A percentile compares a stretch with the other conserved stretches of the same genome.
phyloP scores from a whole-genome alignment of 495 filamentous ascomycete species.

The Corynascus novoguineensis region DNA sequence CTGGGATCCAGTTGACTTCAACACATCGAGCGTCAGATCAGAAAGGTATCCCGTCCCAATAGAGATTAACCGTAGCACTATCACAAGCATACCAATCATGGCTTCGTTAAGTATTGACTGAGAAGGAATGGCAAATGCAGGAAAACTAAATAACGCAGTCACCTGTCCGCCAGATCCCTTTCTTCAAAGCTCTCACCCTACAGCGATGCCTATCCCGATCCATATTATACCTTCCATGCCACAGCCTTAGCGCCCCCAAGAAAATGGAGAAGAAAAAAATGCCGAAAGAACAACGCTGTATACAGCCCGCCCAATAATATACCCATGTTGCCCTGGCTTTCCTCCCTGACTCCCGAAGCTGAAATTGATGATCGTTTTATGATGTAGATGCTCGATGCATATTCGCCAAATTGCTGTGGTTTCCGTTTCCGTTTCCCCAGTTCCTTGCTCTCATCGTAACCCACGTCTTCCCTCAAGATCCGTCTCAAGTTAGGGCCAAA shows the following conservation, averaged over 20 bases:
- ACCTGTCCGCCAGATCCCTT: not conserved
- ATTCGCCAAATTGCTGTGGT: not conserved
- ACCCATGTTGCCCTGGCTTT: not conserved
- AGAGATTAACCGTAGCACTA: too few relatives aligned
- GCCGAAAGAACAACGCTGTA: constrained; percentile 5
- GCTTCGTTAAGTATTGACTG: constrained; percentile 2
- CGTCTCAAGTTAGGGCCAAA: not conserved
- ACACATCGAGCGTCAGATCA: too few relatives aligned
- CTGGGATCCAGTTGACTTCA: not conserved
- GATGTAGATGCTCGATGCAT: not conserved
- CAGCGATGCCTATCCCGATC: not conserved
- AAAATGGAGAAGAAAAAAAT: constrained; percentile 10
- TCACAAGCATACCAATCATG: not conserved
- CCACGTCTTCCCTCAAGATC: not conserved
- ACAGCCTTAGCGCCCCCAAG: not conserved
- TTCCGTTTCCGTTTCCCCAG: not conserved
- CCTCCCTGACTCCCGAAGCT: not conserved
- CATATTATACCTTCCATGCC: not conserved
- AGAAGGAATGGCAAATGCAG: not conserved
- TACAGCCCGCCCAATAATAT: constrained; percentile 2
- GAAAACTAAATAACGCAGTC: not conserved
- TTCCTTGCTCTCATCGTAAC: not conserved
- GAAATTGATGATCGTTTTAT: not conserved
- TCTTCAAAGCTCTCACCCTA: not conserved
- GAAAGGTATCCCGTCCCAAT: too few relatives aligned